Evolutionary conservation across 2,329 filamentous ascomycete genomes (phyloP), one percentile per base, ranked within the genome.

Genomic region (Gaeumannomyces tritici): DNA sequence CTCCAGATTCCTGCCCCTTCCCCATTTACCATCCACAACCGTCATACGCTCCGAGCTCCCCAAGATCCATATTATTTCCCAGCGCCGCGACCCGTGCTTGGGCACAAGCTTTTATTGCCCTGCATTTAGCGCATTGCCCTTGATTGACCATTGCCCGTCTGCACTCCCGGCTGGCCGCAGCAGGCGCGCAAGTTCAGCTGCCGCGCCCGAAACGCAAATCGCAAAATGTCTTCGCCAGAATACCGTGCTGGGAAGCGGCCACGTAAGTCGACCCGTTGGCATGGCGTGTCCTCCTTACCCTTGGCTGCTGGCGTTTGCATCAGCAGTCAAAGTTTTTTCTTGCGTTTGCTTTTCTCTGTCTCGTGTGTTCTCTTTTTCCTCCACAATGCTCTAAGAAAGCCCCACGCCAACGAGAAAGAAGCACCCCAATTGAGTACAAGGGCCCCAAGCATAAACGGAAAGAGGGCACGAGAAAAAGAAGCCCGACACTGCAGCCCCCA

Each of bases 201-300:
- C 42, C 21, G 21, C 55, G 26, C 26, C 29, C 51, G 18, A 60
- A 33, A 42, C 31, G 57, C 15, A 29, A 27, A 60, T 61, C 28
- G 24, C 21, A 61, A 57, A 47, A 72, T 72, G 70, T 69, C 70
- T 18, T 70, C 70, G 18, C 67, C 70, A 15, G 69, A 72, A 57
- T 64, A 67, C 61, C 68, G 70, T 28, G 68, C 69, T 24, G 70
- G 70, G 31, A 72, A 72, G 63, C 68, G 70, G 63, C 69, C 67
- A 35, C 64, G 70, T 71, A 70, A 71, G 69, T 72, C 26, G 21
- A 13, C 18, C 27, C 26, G 11, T 54, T 54, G 42, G 2, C n/a
- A 24, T 51, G 42, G 35, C 42, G 42, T 31, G 4, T 27, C 51
- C 18, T 33, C n/a, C 28, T 13, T 47, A 42, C 31, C 27, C 21